These are phyloP conservation scores for Yamadazyma pseudoaaseri DNA, from an alignment of 1,139 yeast species.

Conservation along the genomic window DNA sequence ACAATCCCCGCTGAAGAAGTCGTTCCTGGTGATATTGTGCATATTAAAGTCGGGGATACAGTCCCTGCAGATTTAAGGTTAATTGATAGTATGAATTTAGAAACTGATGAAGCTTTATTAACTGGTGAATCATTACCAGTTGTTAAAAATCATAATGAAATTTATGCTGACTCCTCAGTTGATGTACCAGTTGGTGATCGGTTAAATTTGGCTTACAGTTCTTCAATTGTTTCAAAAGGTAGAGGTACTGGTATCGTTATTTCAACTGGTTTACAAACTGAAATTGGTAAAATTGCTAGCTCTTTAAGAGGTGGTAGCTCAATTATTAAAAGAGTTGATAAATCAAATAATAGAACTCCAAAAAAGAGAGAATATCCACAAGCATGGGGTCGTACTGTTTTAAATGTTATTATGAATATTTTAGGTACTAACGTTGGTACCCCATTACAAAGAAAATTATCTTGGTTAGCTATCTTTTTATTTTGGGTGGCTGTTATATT, in stretches of 20 bases:
- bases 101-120: conserved; percentile 76
- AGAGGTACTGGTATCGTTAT: conserved; percentile 70
- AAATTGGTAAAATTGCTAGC: conserved; percentile 74
- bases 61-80: conserved; percentile 76
- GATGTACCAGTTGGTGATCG: conserved; percentile 68
- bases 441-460: conserved; percentile 58
- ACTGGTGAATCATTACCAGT: conserved; percentile 85
- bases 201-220: conserved; percentile 68
- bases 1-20: conserved; percentile 66
- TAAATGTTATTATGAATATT: conserved; percentile 55
- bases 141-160: conserved; percentile 47
- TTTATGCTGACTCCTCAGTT: conserved; percentile 32
- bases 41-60: conserved; percentile 72
- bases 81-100: conserved; percentile 62
- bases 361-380: conserved; percentile 45
- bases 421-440: conserved; percentile 79
- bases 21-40: conserved; percentile 75
- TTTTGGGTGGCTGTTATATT: conserved; percentile 72
- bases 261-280: conserved; percentile 68
- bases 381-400: conserved; percentile 34
- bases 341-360: conserved; percentile 24
- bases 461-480: conserved; percentile 67
- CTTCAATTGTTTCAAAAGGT: conserved; percentile 74
- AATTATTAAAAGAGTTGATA: conserved; percentile 28
- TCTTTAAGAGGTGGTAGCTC: conserved; percentile 43